These are phyloP conservation scores for Agapanthus africanus DNA, from an alignment of 106 monocot species.

Conservation along the genomic window DNA sequence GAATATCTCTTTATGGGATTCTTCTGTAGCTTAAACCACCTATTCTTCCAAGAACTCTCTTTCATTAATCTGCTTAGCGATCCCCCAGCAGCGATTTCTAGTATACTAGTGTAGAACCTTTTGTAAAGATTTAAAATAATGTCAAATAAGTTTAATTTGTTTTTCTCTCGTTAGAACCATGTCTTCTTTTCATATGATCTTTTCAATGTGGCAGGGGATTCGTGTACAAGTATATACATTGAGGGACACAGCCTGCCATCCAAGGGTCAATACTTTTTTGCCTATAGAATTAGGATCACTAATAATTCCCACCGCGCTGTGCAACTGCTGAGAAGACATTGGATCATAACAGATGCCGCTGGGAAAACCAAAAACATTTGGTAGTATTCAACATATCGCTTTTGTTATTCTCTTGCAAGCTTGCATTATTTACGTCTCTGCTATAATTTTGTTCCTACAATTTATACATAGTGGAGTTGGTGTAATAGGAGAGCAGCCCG, in stretches of 20 bases:
- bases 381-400: constrained; percentile 21
- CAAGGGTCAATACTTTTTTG: constrained; percentile 69
- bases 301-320: constrained; percentile 77
- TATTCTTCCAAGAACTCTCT: not conserved
- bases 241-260: constrained; percentile 64
- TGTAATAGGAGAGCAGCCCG: constrained; percentile 88
- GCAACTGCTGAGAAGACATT: constrained; percentile 87
- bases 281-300: constrained; percentile 58
- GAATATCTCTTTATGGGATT: too few relatives aligned
- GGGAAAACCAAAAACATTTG: constrained; percentile 84
- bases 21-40: too few relatives aligned
- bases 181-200: not conserved
- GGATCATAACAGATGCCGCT: constrained; percentile 91
- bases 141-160: not conserved
- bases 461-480: constrained; percentile 74
- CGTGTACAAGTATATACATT: constrained; percentile 88
- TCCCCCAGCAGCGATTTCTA: not conserved
- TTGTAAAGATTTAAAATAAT: constrained; percentile 1
- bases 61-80: not conserved
- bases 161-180: not conserved
- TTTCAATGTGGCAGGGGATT: constrained; percentile 54
- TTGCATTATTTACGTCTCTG: not conserved
- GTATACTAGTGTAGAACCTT: not conserved
- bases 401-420: not conserved
- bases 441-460: not conserved